Evolutionary conservation across 1,284 basidiomycete species (phyloP).

Genomic region (Fomitopsis palustris): DNA sequence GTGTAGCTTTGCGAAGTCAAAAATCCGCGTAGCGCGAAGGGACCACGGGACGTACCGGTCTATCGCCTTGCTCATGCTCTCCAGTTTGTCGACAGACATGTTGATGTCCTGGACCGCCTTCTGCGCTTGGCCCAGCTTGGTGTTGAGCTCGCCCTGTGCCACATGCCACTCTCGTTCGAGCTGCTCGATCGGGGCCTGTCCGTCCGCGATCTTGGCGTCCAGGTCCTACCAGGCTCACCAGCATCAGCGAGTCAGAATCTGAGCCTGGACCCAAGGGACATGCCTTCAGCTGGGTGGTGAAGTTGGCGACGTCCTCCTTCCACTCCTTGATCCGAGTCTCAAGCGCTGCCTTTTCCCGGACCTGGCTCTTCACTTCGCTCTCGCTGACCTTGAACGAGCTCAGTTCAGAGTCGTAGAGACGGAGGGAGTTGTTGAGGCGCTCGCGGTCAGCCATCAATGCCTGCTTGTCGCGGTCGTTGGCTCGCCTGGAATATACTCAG

Average conservation of each 20-base stretch:
- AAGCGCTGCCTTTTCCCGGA: conserved; percentile 59
- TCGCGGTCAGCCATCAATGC: conserved; percentile 63
- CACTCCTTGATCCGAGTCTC: conserved; percentile 61
- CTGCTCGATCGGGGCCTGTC: conserved; percentile 64
- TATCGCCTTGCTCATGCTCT: conserved; percentile 55
- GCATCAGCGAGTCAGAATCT: conserved; percentile 2
- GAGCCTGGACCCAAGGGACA: not conserved
- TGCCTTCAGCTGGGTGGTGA: conserved; percentile 25
- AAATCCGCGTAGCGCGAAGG: not conserved
- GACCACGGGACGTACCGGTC: conserved; percentile 46
- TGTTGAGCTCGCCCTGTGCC: conserved; percentile 49
- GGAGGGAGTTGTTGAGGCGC: conserved; percentile 52
- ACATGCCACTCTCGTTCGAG: conserved; percentile 61
- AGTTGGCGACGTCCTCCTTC: conserved; percentile 52
- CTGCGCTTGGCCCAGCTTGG: conserved; percentile 51
- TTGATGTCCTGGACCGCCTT: conserved; percentile 61
- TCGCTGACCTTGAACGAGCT: conserved; percentile 63
- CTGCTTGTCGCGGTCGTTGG: conserved; percentile 67
- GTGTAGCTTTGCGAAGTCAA: conserved; percentile 54
- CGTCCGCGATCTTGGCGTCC: conserved; percentile 60
- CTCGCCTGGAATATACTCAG: conserved; percentile 45
- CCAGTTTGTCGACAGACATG: conserved; percentile 61
- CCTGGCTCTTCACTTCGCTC: conserved; percentile 55
- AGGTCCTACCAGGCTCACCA: conserved; percentile 62
- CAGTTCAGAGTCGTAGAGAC: conserved; percentile 54